Conservation (phyloP, 805 yeast species). For the Huiozyma sinensis region DNA sequence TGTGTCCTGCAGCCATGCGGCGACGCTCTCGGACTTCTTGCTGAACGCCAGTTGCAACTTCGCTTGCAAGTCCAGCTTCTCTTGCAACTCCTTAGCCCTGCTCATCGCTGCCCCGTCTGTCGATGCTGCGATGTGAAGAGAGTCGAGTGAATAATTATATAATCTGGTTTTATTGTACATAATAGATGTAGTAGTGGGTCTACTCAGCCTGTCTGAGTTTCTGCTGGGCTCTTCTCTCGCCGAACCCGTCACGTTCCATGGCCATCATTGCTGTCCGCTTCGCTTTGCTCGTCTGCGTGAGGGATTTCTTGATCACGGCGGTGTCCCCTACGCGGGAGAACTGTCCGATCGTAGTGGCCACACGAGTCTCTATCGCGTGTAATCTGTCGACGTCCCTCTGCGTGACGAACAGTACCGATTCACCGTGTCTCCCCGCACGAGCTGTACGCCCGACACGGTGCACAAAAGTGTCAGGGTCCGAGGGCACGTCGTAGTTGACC, state of each 20-base stretch:
- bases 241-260: conserved; percentile 86
- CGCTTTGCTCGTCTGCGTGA: conserved; percentile 65
- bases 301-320: conserved; percentile 58
- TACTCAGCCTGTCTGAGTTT: conserved; percentile 5
- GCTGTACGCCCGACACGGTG: conserved; percentile 99
- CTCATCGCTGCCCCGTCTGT: conserved; percentile 13
- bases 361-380: conserved; percentile 77
- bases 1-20: conserved; percentile 18
- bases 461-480: conserved; percentile 91
- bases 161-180: background rate
- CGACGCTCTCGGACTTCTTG: conserved; percentile 15
- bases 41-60: conserved; percentile 21
- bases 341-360: conserved; percentile 68
- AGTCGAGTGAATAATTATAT: background rate
- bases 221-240: conserved; percentile 53
- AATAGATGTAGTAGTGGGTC: background rate
- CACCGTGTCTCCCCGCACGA: conserved; percentile 90
- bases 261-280: conserved; percentile 86
- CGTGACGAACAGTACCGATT: conserved; percentile 68
- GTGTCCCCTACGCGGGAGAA: conserved; percentile 66
- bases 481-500: conserved; percentile 85
- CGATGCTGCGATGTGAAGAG: too few species aligned
- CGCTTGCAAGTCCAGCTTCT: conserved; percentile 25
- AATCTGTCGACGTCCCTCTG: conserved; percentile 78
- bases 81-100: conserved; percentile 26